Evolutionary conservation across 2,329 filamentous ascomycete genomes (phyloP).

Genomic region (Talaromyces sp.): DNA sequence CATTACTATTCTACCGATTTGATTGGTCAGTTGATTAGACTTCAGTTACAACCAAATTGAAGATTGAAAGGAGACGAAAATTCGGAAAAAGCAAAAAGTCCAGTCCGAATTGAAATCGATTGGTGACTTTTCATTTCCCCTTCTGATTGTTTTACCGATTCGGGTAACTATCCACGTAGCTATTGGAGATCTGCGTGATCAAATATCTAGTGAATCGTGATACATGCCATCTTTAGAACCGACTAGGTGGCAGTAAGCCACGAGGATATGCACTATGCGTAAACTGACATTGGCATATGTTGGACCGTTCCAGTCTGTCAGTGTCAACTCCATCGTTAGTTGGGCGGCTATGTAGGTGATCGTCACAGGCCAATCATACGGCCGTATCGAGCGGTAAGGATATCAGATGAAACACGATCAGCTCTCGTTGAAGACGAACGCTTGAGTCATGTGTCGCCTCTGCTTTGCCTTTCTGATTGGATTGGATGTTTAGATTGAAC

Average conservation of each 20-base stretch:
- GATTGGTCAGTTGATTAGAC: not conserved
- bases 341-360: conserved; percentile 2
- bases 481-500: not conserved
- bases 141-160: not conserved
- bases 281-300: conserved; percentile 13
- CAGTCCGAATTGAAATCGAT: not conserved
- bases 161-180: not conserved
- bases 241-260: conserved; percentile 18
- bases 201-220: not conserved
- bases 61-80: not conserved
- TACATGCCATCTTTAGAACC: conserved; percentile 7
- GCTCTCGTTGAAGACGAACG: not conserved
- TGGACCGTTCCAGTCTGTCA: conserved; percentile 5
- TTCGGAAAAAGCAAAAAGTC: not conserved
- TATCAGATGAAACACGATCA: conserved; percentile 1
- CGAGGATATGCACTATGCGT: conserved; percentile 11
- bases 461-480: not conserved
- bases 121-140: not conserved
- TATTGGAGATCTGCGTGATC: not conserved
- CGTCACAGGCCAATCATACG: not conserved
- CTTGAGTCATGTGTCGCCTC: not conserved
- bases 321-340: not conserved
- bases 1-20: not conserved
- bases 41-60: not conserved
- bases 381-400: conserved; percentile 2